Conservation (phyloP, 2,329 filamentous ascomycete species). For the Immersiporthe knoxdaviesiana region DNA sequence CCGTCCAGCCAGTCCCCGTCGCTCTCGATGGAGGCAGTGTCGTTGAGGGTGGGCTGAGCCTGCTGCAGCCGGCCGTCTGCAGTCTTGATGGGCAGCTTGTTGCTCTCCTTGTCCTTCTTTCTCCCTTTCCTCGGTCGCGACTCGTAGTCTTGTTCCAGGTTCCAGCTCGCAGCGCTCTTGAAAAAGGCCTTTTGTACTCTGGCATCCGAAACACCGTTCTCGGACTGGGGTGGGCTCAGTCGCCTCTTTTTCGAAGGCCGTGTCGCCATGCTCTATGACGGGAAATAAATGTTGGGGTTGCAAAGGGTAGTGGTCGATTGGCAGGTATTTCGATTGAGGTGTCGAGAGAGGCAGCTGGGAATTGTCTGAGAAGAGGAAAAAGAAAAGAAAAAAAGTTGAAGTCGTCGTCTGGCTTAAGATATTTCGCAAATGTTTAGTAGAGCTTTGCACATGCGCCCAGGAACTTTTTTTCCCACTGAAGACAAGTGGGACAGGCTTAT, state of each 20-base stretch:
- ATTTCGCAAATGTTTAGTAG: conserved; percentile 7
- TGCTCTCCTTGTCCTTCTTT: conserved; percentile 74
- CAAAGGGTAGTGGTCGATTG: not conserved
- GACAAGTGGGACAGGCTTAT: conserved; percentile 13
- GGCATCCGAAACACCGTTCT: conserved; percentile 42
- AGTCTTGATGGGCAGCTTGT: conserved; percentile 83
- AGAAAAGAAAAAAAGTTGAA: not conserved
- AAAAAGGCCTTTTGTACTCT: conserved; percentile 68
- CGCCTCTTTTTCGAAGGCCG: conserved; percentile 61
- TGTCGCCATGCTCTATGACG: conserved; percentile 46
- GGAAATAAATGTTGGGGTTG: not conserved
- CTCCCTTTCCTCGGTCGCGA: conserved; percentile 73
- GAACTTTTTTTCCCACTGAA: conserved; percentile 22
- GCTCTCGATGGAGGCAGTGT: conserved; percentile 61
- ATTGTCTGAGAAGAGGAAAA: too few species aligned
- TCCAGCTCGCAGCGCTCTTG: conserved; percentile 78
- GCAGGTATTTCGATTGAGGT: not conserved
- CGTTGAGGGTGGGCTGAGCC: conserved; percentile 44
- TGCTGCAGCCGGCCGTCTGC: conserved; percentile 73
- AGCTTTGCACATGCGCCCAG: conserved; percentile 8
- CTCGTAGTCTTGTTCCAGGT: conserved; percentile 92
- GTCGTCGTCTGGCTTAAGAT: not conserved
- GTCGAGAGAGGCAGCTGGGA: not conserved
- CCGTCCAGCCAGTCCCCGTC: conserved; percentile 69
- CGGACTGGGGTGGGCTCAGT: conserved; percentile 56